Conservation (phyloP, 108 stramenopile genomes). For the Skeletonema menzelii region DNA sequence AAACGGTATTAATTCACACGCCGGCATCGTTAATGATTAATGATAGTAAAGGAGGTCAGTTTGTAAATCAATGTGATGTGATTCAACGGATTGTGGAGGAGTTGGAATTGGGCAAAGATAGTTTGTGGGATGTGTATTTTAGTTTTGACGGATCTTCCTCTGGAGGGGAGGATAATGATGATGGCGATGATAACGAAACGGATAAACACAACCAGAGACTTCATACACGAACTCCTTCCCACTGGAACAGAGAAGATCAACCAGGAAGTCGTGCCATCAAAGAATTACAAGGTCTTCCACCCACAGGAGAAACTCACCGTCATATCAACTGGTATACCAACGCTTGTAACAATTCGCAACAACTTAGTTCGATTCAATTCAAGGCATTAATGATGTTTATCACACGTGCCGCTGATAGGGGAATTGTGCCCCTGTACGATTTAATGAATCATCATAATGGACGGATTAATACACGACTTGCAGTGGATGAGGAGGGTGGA, state of each 20-base stretch:
- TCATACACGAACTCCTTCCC: constrained; percentile 22
- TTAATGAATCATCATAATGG: constrained; percentile 55
- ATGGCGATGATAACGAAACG: too few species aligned
- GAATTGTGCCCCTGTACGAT: constrained; percentile 44
- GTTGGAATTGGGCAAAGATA: constrained; percentile 23
- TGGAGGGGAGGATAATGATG: too few species aligned
- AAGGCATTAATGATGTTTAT: constrained; percentile 31
- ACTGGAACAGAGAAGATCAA: constrained; percentile 17
- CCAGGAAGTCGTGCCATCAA: constrained; percentile 13
- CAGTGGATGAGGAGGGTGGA: constrained; percentile 23
- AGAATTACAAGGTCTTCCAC: constrained; percentile 45
- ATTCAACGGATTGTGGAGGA: constrained; percentile 22
- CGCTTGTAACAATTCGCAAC: background rate
- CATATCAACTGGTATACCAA: constrained; percentile 24
- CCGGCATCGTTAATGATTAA: constrained; percentile 19
- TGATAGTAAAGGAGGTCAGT: background rate
- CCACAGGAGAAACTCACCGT: constrained; percentile 30
- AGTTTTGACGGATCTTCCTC: constrained; percentile 33
- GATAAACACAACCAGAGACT: background rate
- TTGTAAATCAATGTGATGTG: constrained; percentile 3
- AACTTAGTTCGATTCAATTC: constrained; percentile 4
- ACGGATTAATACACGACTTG: constrained; percentile 33
- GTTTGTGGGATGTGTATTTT: constrained; percentile 42
- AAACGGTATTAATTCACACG: constrained; percentile 37
- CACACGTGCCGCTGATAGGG: constrained; percentile 36